Evolutionary conservation across 768 basidiomycete genomes (phyloP).

Genomic region (Auriscalpium orientale): DNA sequence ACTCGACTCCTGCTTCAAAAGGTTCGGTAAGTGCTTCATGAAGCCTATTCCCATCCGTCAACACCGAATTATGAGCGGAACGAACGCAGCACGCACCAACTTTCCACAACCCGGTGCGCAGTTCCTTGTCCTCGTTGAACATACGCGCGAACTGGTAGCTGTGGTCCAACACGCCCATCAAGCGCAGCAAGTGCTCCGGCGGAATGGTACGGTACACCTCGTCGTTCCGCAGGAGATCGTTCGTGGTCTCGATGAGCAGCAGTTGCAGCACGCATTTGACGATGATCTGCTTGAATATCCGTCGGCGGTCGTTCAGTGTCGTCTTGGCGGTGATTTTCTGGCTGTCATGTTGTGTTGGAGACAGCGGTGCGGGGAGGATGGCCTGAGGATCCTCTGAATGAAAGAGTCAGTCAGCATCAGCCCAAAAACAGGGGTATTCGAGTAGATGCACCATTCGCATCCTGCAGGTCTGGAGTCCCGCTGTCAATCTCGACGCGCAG

Average conservation of each 20-base stretch:
- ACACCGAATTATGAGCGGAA: neutral
- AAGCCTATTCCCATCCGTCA: conserved; percentile 52
- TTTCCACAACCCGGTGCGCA: conserved; percentile 98
- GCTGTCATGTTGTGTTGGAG: conserved; percentile 54
- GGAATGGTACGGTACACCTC: conserved; percentile 91
- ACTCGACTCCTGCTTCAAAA: conserved; percentile 96
- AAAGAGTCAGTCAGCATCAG: conserved; percentile 8
- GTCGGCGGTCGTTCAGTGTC: conserved; percentile 65
- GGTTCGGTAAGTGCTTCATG: conserved; percentile 98
- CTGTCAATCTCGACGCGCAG: conserved; percentile 79
- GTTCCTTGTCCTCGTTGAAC: conserved; percentile 98
- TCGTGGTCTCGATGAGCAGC: conserved; percentile 93
- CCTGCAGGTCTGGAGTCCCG: conserved; percentile 44
- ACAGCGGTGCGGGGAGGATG: conserved; percentile 83
- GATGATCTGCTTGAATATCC: conserved; percentile 96
- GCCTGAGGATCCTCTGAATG: conserved; percentile 39
- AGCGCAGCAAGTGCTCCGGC: conserved; percentile 81
- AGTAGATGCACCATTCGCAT: conserved; percentile 25
- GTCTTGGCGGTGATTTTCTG: conserved; percentile 39
- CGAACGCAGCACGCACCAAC: conserved; percentile 61
- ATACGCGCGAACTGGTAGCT: conserved; percentile 95
- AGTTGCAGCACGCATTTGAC: conserved; percentile 98
- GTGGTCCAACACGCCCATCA: conserved; percentile 95
- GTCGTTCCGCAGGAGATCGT: conserved; percentile 88
- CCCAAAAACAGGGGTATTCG: neutral